Conservation (phyloP, 306 rosid species). For the Castanea crenata region DNA sequence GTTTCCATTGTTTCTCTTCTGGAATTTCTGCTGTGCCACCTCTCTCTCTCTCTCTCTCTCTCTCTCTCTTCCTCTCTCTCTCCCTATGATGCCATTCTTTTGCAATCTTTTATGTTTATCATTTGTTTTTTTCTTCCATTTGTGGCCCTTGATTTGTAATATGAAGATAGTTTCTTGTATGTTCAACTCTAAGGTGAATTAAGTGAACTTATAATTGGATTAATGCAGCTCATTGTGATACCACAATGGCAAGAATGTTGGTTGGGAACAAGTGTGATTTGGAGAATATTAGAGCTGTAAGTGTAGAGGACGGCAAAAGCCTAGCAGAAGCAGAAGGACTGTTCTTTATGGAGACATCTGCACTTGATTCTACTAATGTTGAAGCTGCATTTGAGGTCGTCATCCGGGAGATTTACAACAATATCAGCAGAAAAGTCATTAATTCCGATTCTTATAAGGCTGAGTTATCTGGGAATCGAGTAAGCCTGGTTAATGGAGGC, state of each 20-base stretch:
- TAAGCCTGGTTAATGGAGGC: conserved; percentile 57
- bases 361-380: conserved; percentile 83
- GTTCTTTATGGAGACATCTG: conserved; percentile 97
- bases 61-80: not conserved
- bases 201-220: not conserved
- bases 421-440: conserved; percentile 71
- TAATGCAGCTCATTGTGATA: conserved; percentile 82
- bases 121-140: not conserved
- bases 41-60: not conserved
- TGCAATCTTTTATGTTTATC: not conserved
- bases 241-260: conserved; percentile 70
- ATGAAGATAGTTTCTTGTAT: not conserved
- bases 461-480: conserved; percentile 77
- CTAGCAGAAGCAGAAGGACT: conserved; percentile 83
- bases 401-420: conserved; percentile 74
- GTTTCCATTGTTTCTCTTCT: too few species aligned
- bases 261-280: conserved; percentile 92
- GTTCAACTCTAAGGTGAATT: not conserved
- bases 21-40: not conserved
- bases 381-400: conserved; percentile 79
- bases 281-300: conserved; percentile 84
- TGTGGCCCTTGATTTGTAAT: not conserved
- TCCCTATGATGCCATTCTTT: not conserved
- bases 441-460: conserved; percentile 84
- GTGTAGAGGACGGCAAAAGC: conserved; percentile 69